Evolutionary conservation across 129 eudicot genomes (phyloP).

Genomic region (Heracleum sosnowskyi): DNA sequence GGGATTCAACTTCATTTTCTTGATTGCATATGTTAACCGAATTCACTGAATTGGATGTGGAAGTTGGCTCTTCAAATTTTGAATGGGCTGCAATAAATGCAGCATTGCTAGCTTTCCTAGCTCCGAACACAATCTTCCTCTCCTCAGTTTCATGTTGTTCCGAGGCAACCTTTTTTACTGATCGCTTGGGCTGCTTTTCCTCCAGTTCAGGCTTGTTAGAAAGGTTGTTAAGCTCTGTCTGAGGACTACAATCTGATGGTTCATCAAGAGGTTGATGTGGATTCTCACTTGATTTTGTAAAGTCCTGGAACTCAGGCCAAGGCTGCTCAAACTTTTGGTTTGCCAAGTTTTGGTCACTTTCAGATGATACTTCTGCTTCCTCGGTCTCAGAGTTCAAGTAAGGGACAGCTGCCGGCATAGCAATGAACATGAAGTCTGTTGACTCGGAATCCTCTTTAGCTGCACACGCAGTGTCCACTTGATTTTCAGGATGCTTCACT

Average conservation of each 20-base stretch:
- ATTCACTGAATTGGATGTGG: constrained; percentile 30
- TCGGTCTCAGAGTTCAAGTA: constrained; percentile 8
- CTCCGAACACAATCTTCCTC: constrained; percentile 37
- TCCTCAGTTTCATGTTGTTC: constrained; percentile 52
- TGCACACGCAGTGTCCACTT: constrained; percentile 19
- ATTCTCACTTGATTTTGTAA: constrained; percentile 16
- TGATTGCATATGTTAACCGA: constrained; percentile 22
- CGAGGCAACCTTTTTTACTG: constrained; percentile 32
- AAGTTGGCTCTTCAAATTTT: constrained; percentile 70
- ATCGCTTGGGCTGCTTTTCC: constrained; percentile 26
- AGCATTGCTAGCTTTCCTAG: constrained; percentile 69
- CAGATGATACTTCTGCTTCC: constrained; percentile 29
- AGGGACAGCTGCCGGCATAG: constrained; percentile 21
- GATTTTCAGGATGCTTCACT: constrained; percentile 18
- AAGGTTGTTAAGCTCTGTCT: constrained; percentile 12
- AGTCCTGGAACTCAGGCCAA: constrained; percentile 10
- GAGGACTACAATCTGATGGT: constrained; percentile 2
- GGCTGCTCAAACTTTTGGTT: constrained; percentile 27
- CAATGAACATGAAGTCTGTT: constrained; percentile 12
- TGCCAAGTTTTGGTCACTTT: constrained; percentile 28
- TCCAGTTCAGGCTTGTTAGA: constrained; percentile 26
- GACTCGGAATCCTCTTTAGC: constrained; percentile 15
- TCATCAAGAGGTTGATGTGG: constrained; percentile 19
- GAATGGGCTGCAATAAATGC: constrained; percentile 87
- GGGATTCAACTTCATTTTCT: constrained; percentile 21